A percentile compares a stretch with the other conserved stretches of the same genome.
These are phyloP conservation scores for Epichloe glyceriae DNA, from an alignment of 2,329 filamentous ascomycete genomes.

Conservation along the genomic window DNA sequence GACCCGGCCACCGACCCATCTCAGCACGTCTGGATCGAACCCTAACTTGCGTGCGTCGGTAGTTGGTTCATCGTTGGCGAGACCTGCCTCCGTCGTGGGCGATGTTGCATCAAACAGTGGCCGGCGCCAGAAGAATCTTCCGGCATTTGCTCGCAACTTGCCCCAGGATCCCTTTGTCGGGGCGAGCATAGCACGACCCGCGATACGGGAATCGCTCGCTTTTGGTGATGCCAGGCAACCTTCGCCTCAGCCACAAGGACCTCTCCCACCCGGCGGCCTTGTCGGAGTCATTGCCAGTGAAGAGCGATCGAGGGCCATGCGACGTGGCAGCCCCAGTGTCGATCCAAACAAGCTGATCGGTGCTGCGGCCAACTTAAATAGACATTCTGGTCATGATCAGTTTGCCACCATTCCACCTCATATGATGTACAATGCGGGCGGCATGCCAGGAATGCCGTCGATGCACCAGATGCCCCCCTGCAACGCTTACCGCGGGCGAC, in stretches of 20 bases:
- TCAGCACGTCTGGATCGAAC: constrained; percentile 53
- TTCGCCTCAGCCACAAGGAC: constrained; percentile 23
- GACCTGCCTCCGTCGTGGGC: constrained; percentile 39
- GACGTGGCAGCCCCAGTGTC: constrained; percentile 63
- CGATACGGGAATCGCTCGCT: constrained; percentile 61
- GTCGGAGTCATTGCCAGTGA: constrained; percentile 82
- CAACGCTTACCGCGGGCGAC: constrained; percentile 45
- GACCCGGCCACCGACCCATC: constrained; percentile 57
- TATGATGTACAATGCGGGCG: constrained; percentile 25
- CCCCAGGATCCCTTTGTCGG: constrained; percentile 79
- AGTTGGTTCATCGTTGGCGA: constrained; percentile 28
- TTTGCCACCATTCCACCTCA: constrained; percentile 33
- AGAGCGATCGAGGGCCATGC: constrained; percentile 64
- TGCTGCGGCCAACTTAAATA: constrained; percentile 23
- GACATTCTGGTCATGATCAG: constrained; percentile 32
- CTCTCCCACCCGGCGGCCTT: constrained; percentile 58
- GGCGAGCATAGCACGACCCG: constrained; percentile 58
- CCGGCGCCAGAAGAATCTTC: constrained; percentile 39
- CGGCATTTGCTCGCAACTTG: constrained; percentile 70
- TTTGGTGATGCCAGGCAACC: constrained; percentile 42
- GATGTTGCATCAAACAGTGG: constrained; percentile 26
- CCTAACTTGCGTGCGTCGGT: constrained; percentile 53
- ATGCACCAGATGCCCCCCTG: constrained; percentile 30
- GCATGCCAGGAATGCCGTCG: constrained; percentile 15
- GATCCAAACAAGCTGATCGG: constrained; percentile 30